A percentile compares a stretch with the other conserved stretches of the same genome.
Conservation (phyloP, 2,329 filamentous ascomycete genomes). For the Aspergillus sclerotialis region DNA sequence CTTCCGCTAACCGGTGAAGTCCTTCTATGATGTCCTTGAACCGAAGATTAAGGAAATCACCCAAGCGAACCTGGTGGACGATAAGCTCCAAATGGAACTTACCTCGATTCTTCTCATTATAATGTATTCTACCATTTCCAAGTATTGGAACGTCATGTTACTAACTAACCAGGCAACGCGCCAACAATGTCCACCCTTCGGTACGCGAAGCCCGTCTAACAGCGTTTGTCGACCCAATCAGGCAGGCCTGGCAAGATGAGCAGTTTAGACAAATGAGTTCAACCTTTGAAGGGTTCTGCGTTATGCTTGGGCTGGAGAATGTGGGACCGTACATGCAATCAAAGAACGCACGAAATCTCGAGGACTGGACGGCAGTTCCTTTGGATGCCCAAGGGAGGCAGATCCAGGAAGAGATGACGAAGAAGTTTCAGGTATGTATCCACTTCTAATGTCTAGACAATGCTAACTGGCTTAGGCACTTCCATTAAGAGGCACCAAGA, state of each 20-base stretch:
- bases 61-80: conserved; percentile 65
- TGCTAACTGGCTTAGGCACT: conserved; percentile 47
- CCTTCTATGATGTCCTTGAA: conserved; percentile 82
- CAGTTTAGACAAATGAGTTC: conserved; percentile 62
- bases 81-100: conserved; percentile 78
- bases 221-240: conserved; percentile 75
- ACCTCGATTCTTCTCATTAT: conserved; percentile 91
- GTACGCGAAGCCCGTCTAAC: conserved; percentile 65
- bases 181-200: conserved; percentile 64
- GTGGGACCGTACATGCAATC: conserved; percentile 72
- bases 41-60: conserved; percentile 70
- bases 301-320: conserved; percentile 69
- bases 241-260: conserved; percentile 69
- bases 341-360: conserved; percentile 64
- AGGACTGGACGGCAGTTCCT: conserved; percentile 73
- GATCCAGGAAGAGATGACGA: conserved; percentile 71
- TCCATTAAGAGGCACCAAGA: conserved; percentile 81
- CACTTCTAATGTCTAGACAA: neutral
- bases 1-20: conserved; percentile 36
- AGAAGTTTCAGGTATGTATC: conserved; percentile 58
- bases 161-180: conserved; percentile 58
- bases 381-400: conserved; percentile 73
- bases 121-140: conserved; percentile 44
- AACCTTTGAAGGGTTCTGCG: conserved; percentile 72
- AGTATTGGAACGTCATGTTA: conserved; percentile 2